phyloP scores from a whole-genome alignment of 2,329 filamentous ascomycete genomes.

The Chaetomiaceae sp. region DNA sequence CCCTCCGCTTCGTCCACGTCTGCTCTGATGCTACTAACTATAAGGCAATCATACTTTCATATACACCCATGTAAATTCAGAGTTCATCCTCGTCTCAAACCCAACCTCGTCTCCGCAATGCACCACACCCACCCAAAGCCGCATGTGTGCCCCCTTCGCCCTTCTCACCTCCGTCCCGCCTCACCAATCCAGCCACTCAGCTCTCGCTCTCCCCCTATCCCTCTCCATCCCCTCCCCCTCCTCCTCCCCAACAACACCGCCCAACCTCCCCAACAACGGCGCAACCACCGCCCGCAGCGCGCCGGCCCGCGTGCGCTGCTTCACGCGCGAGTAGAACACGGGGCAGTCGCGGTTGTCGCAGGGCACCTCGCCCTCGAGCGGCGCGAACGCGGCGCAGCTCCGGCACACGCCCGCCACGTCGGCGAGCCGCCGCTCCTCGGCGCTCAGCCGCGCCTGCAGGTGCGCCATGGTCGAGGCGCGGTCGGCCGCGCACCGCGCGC shows the following conservation, averaged over 20 bases:
- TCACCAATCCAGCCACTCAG: no score
- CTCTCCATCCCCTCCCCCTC: conserved; percentile 6
- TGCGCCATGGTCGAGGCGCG: conserved; percentile 56
- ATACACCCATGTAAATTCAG: no score
- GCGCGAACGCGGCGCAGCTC: conserved; percentile 68
- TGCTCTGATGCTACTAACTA: no score
- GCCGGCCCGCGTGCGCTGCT: conserved; percentile 47
- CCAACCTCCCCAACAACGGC: conserved; percentile 32
- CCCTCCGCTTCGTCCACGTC: no score
- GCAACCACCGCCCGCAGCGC: conserved; percentile 34
- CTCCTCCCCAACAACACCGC: conserved; percentile 6
- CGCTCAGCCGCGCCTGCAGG: conserved; percentile 56
- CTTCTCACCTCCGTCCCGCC: no score
- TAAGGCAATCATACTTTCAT: no score
- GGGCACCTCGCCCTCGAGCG: conserved; percentile 62
- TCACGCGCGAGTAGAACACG: conserved; percentile 75
- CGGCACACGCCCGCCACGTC: conserved; percentile 69
- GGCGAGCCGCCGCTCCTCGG: conserved; percentile 55
- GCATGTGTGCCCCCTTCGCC: no score
- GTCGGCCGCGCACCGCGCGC: conserved; percentile 48
- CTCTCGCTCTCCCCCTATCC: no score
- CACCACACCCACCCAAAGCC: no score
- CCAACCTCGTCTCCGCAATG: no score
- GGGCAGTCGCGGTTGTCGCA: conserved; percentile 92
- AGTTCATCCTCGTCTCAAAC: no score